Conservation (phyloP, 768 basidiomycete genomes). For the Multifurca ochricompacta region DNA sequence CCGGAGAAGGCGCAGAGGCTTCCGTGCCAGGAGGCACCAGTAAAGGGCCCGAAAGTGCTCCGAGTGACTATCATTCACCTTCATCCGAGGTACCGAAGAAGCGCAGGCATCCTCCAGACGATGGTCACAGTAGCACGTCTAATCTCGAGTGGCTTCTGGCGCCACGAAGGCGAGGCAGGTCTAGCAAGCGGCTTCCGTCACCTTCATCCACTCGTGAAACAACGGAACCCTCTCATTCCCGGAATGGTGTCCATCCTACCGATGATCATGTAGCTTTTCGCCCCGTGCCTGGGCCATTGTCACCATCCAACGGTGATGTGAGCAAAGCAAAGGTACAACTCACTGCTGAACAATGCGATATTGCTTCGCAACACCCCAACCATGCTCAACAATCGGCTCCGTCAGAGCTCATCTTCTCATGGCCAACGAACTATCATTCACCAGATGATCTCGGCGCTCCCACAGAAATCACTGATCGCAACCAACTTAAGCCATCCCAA, state of each 20-base stretch:
- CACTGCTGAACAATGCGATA: not conserved
- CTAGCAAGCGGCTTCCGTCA: conserved; percentile 12
- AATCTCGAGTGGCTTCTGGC: not conserved
- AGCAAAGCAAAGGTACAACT: not conserved
- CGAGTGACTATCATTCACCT: not conserved
- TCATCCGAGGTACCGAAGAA: conserved; percentile 26
- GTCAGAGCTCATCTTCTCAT: not conserved
- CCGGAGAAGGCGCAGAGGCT: not conserved
- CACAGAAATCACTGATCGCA: not conserved
- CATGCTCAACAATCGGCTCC: not conserved
- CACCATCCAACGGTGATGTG: not conserved
- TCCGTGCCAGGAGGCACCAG: not conserved
- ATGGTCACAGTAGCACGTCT: not conserved
- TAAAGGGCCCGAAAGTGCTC: not conserved
- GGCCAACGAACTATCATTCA: not conserved
- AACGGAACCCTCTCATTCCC: not conserved
- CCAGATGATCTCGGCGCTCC: not conserved
- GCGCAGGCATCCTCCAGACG: conserved; percentile 32
- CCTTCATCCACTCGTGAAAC: not conserved
- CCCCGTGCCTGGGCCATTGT: not conserved
- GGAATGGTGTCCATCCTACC: not conserved
- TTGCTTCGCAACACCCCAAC: not conserved
- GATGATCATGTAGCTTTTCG: not conserved
- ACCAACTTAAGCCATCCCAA: not conserved
- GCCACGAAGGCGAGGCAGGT: conserved; percentile 19